Conservation (phyloP, 768 basidiomycete genomes). For the Filobasidium wieringae region DNA sequence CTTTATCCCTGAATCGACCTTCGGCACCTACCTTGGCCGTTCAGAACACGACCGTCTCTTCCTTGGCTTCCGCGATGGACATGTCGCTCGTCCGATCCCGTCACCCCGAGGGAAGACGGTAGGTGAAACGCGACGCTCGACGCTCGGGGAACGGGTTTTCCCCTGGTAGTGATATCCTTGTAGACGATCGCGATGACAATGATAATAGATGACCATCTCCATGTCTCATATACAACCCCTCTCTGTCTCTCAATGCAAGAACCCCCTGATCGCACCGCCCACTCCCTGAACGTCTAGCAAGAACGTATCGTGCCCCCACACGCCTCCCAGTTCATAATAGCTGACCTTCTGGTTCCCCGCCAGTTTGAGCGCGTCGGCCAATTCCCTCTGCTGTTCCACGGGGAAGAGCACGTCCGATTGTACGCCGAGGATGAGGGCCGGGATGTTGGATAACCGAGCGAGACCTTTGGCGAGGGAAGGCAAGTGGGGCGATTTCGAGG, state of each 20-base stretch:
- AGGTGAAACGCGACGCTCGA: too few species aligned
- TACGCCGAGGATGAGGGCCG: constrained; percentile 78
- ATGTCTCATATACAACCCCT: background rate
- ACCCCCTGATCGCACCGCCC: constrained; percentile 80
- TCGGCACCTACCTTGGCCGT: background rate
- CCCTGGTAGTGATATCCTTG: background rate
- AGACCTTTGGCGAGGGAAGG: constrained; percentile 68
- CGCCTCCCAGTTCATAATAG: constrained; percentile 94
- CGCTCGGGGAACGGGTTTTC: background rate
- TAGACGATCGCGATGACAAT: too few species aligned
- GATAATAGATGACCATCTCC: too few species aligned
- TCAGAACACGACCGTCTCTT: background rate
- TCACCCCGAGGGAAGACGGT: background rate
- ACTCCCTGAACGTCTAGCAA: constrained; percentile 85
- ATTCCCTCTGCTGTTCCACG: constrained; percentile 90
- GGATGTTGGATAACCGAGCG: constrained; percentile 58
- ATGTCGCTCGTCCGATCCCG: constrained; percentile 5
- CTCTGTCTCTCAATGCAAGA: constrained; percentile 46
- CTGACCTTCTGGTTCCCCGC: constrained; percentile 78
- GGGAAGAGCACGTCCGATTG: constrained; percentile 96
- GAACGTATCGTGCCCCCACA: constrained; percentile 99
- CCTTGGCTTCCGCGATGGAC: constrained; percentile 11
- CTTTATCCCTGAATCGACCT: background rate
- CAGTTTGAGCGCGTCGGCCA: constrained; percentile 81
- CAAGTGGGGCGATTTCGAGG: constrained; percentile 52